Conservation (phyloP, 306 rosid genomes). For the Astragalus membranaceus region DNA sequence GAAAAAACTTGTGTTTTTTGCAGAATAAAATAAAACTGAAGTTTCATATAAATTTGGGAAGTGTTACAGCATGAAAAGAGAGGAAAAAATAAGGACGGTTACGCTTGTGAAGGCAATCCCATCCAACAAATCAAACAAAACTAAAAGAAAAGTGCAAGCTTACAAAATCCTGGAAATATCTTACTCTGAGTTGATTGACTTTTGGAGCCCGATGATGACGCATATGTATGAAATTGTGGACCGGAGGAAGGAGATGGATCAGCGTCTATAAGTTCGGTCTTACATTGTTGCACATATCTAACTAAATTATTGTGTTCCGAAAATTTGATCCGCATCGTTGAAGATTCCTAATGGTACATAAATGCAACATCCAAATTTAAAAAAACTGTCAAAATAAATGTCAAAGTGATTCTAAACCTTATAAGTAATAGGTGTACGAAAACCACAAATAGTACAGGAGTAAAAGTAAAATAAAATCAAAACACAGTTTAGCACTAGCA, state of each 20-base stretch:
- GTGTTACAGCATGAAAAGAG: background rate
- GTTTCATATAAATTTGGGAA: no score
- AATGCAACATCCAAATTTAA: conserved; percentile 20
- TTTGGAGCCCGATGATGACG: conserved; percentile 57
- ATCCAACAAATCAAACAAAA: background rate
- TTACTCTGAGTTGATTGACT: conserved; percentile 61
- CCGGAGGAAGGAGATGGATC: conserved; percentile 43
- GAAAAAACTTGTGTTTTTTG: background rate
- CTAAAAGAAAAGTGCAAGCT: background rate
- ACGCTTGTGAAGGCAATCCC: background rate
- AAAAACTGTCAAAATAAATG: background rate
- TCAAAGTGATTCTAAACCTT: background rate
- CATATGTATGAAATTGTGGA: conserved; percentile 33
- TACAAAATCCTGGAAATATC: conserved; percentile 27
- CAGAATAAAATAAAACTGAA: background rate
- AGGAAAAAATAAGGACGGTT: background rate
- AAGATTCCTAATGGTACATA: conserved; percentile 63
- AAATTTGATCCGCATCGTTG: conserved; percentile 61
- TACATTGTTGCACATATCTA: conserved; percentile 56
- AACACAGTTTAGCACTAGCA: background rate
- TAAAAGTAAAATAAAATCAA: background rate
- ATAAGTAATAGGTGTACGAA: background rate
- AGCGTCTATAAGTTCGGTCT: conserved; percentile 46
- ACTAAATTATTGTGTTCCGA: conserved; percentile 64
- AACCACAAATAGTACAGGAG: background rate